Evolutionary conservation across 2,329 filamentous ascomycete species (phyloP), one percentile per base, ranked within the genome.

Genomic region (Seiridium cupressi): DNA sequence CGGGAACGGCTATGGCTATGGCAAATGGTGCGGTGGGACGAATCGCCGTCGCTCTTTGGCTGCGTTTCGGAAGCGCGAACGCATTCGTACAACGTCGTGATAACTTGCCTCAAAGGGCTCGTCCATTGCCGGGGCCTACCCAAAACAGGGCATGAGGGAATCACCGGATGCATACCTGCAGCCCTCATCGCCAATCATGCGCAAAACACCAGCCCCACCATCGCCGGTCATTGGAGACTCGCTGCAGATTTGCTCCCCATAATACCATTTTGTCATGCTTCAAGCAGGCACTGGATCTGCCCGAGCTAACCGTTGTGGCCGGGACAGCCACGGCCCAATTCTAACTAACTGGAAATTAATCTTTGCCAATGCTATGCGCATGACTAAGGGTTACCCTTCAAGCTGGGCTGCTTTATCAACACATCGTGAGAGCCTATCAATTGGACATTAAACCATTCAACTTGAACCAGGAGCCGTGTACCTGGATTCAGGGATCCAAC

Each of bases 101-200:
- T 38, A 55, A 55, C 36, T 44, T 55, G 36, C 51, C 51, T 44
- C 51, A 55, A 55, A 38, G 34, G 35, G 51, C 51, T 55, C 36
- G 35, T 31, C 36, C 38, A 42, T 44, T 42, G 18, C 36, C 36
- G 36, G 51, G 51, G 40, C 38, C 51, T 32, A 55, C 26, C 51
- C 51, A 42, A 55, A 55, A 55, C 51, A 55, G 51, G 51, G 51
- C 36, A 44, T 42, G 51, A 42, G 8, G 51, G 51, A 55, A 55
- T 55, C 51, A 44, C 40, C 51, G 51, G 51, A 55, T 55, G 51
- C 51, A 55, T 38, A 38, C 35, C n/a, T 44, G 36, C 51, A 38
- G 35, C 38, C 26, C 11, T 35, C 38, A 32, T 26, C 13, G n/a
- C 51, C 51, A 55, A 38, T 36, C 51, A 55, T 31, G 18, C 32